These are phyloP conservation scores for Leccinum boreale DNA, from an alignment of 768 basidiomycete species.

Conservation along the genomic window DNA sequence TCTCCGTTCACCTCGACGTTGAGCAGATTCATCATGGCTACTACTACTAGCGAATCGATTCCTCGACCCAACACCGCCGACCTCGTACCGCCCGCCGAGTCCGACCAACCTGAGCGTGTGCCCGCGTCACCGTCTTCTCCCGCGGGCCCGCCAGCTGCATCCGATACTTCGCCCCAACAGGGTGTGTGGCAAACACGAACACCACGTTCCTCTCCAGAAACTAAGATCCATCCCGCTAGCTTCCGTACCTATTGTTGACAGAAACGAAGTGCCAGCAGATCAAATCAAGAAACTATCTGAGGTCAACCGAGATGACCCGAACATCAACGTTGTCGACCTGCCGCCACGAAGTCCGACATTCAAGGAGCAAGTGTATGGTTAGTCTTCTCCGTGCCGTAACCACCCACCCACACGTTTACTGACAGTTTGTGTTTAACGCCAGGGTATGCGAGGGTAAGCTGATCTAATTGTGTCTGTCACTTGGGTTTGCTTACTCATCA, in stretches of 20 bases:
- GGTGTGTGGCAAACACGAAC: conserved; percentile 12
- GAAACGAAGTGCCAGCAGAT: conserved; percentile 29
- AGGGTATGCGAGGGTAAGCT: conserved; percentile 31
- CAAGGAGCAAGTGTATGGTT: conserved; percentile 59
- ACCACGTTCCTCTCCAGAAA: background rate
- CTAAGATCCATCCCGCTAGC: conserved; percentile 19
- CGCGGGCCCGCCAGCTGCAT: conserved; percentile 23
- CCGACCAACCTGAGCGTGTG: background rate
- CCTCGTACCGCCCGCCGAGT: background rate
- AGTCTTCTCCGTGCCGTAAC: conserved; percentile 6
- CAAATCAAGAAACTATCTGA: conserved; percentile 21
- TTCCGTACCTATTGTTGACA: conserved; percentile 36
- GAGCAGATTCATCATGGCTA: conserved; percentile 1
- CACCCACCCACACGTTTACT: background rate
- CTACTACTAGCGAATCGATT: background rate
- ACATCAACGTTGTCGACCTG: conserved; percentile 23
- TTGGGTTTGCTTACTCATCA: conserved; percentile 1
- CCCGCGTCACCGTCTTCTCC: conserved; percentile 22
- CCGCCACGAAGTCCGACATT: conserved; percentile 40
- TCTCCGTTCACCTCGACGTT: background rate
- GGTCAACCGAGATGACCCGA: conserved; percentile 24
- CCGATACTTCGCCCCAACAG: conserved; percentile 34
- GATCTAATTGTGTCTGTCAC: background rate
- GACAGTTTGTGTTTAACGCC: background rate
- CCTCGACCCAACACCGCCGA: background rate